Evolutionary conservation across 805 yeast genomes (phyloP).

Genomic region (Candida caryicola): DNA sequence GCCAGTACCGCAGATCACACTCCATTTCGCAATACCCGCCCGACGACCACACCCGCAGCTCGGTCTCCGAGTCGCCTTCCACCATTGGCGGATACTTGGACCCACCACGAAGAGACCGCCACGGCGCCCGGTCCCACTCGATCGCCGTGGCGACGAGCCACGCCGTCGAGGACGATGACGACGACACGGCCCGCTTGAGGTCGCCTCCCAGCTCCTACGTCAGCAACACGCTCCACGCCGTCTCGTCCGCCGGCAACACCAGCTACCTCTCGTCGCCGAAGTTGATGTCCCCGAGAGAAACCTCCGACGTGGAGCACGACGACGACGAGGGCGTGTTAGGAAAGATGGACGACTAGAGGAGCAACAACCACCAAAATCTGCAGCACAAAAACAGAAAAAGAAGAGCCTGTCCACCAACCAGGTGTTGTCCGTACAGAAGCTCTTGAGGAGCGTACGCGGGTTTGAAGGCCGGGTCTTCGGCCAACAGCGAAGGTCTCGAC

Average conservation of each 20-base stretch:
- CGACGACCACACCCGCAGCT: slow-evolving; percentile 6
- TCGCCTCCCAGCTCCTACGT: slow-evolving; percentile 12
- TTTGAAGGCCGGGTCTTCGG: too few relatives aligned
- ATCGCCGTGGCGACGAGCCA: slow-evolving; percentile 7
- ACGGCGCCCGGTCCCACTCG: slow-evolving; percentile 10
- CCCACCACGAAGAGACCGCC: slow-evolving; percentile 9
- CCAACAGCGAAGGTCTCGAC: too few relatives aligned
- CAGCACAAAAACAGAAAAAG: too few relatives aligned
- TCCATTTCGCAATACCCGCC: slow-evolving; percentile 50
- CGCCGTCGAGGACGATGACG: slow-evolving; percentile 1
- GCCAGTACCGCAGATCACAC: slow-evolving; percentile 28
- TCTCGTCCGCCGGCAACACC: not conserved
- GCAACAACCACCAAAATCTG: too few relatives aligned
- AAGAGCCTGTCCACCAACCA: too few relatives aligned
- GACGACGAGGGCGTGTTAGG: slow-evolving; percentile 7
- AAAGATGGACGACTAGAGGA: slow-evolving; percentile 6
- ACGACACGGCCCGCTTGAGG: slow-evolving; percentile 10
- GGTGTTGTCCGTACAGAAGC: too few relatives aligned
- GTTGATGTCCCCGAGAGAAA: not conserved
- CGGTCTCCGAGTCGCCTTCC: slow-evolving; percentile 11
- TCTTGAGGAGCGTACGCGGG: too few relatives aligned
- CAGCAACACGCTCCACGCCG: not conserved
- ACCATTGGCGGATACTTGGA: slow-evolving; percentile 34
- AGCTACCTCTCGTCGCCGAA: not conserved
- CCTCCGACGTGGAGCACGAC: not conserved